Evolutionary conservation across 805 yeast genomes (phyloP), one percentile per base, ranked within the genome.

Genomic region (Myxozyma udenii): DNA sequence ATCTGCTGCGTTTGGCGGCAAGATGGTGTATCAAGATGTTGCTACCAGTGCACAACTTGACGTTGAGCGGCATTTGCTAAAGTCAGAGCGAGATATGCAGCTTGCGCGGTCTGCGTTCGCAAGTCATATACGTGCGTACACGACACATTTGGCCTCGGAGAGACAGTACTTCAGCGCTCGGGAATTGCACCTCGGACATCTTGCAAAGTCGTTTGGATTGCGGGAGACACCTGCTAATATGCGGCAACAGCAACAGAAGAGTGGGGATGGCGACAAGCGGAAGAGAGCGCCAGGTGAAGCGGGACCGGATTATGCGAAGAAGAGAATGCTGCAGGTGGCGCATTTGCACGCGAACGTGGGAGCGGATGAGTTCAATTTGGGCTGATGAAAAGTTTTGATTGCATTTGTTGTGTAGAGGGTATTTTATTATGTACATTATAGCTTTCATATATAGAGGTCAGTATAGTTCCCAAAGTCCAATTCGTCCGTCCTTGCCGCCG

Each of bases 21-120:
- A 61, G 16, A 35, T 40, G 3, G 47, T 36, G 4, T 95, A 98
- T 98, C 97, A 91, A 66, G 80, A 82, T 25, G 87, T 85, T 62
- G 98, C 97, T 3, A 95, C 99, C 0, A 87, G 96, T 1, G 91
- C 95, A 91, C 99, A 93, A 66, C 74, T 93, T 60, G 81, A 85
- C 49, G 78, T 89, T 11, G 99, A 93, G 72, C 75, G 97, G 66
- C 84, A 95, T 85, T 73, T 91, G 16, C 70, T 93, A 44, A 93
- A 80, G 58, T 87, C 86, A 62, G 50, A 44, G 2, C 61, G 61
- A 1, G 78, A 80, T 4, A 82, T 81, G 44, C 81, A 78, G 14
- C 65, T 76, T 36, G 97, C 98, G 1, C 78, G 80, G 3, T 79
- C 83, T 63, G 98, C 87, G 2, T 93, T 87, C 65, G 80, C 85